A percentile compares a stretch with the other conserved stretches of the same genome.
These are phyloP conservation scores for Agrostemma githago DNA, from an alignment of 148 eudicot species.

Conservation along the genomic window DNA sequence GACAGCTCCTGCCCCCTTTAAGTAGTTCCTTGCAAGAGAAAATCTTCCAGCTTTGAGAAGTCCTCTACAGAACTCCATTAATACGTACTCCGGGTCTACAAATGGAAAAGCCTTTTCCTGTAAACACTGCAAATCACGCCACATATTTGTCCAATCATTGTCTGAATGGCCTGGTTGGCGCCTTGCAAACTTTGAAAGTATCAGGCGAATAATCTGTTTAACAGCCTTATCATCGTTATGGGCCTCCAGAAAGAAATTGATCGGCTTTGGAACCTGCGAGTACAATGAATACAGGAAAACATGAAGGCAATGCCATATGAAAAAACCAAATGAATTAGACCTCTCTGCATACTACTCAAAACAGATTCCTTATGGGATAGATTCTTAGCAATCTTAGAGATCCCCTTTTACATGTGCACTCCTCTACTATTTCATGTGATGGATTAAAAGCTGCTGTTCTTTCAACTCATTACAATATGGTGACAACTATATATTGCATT, in stretches of 20 bases:
- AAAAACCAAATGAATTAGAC: not conserved
- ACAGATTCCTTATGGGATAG: not conserved
- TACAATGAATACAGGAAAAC: slow-evolving; percentile 14
- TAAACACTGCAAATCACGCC: slow-evolving; percentile 88
- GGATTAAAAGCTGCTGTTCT: not conserved
- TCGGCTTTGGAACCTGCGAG: slow-evolving; percentile 88
- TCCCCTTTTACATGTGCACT: not conserved
- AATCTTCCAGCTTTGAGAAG: slow-evolving; percentile 94
- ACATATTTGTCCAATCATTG: slow-evolving; percentile 90
- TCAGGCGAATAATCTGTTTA: slow-evolving; percentile 85
- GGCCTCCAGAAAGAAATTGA: slow-evolving; percentile 64
- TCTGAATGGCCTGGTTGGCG: slow-evolving; percentile 71
- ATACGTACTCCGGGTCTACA: slow-evolving; percentile 71
- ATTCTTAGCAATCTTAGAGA: not conserved
- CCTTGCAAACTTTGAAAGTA: slow-evolving; percentile 88
- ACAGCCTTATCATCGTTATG: slow-evolving; percentile 78
- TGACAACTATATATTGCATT: not conserved
- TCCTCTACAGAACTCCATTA: slow-evolving; percentile 94
- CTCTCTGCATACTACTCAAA: not conserved
- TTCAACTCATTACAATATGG: not conserved
- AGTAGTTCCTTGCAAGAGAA: slow-evolving; percentile 86
- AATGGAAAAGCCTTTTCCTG: slow-evolving; percentile 91
- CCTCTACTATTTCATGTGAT: not conserved
- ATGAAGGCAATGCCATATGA: not conserved
- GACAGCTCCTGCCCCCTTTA: slow-evolving; percentile 79